A percentile compares a stretch with the other conserved stretches of the same genome.
These are phyloP conservation scores for Mycocalia duriaeana DNA, from an alignment of 1,284 basidiomycete species.

Conservation along the genomic window DNA sequence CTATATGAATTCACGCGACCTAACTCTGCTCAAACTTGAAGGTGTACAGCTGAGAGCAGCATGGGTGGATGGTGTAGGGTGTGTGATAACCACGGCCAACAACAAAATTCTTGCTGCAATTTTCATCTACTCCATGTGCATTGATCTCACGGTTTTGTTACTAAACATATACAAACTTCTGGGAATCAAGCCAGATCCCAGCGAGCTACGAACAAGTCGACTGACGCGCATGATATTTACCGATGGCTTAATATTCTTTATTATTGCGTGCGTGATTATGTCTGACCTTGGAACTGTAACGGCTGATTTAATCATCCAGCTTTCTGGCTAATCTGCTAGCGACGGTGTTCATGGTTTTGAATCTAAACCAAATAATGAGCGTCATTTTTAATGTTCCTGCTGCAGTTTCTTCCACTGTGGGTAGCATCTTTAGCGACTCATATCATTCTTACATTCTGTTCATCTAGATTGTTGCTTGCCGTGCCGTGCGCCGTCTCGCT, in stretches of 20 bases:
- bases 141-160: constrained; percentile 60
- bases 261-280: constrained; percentile 55
- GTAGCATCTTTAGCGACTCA: constrained; percentile 15
- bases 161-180: constrained; percentile 60
- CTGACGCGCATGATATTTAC: constrained; percentile 62
- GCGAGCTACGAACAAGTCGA: constrained; percentile 25
- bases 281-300: constrained; percentile 2
- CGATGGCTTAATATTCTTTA: constrained; percentile 70
- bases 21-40: too few relatives aligned
- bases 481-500: constrained; percentile 56
- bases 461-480: constrained; percentile 57
- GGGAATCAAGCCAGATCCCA: constrained; percentile 14
- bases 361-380: constrained; percentile 66
- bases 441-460: not conserved
- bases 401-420: constrained; percentile 58
- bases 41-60: constrained; percentile 53
- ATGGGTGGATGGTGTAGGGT: constrained; percentile 43
- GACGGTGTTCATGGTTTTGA: constrained; percentile 64
- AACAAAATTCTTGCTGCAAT: constrained; percentile 54
- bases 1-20: not conserved
- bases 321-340: constrained; percentile 63
- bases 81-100: constrained; percentile 53
- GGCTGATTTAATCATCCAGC: constrained; percentile 26
- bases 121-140: constrained; percentile 70
- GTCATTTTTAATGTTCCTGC: constrained; percentile 74